These are phyloP conservation scores for Reutealis trisperma DNA, from an alignment of 345 rosid genomes.

Conservation along the genomic window DNA sequence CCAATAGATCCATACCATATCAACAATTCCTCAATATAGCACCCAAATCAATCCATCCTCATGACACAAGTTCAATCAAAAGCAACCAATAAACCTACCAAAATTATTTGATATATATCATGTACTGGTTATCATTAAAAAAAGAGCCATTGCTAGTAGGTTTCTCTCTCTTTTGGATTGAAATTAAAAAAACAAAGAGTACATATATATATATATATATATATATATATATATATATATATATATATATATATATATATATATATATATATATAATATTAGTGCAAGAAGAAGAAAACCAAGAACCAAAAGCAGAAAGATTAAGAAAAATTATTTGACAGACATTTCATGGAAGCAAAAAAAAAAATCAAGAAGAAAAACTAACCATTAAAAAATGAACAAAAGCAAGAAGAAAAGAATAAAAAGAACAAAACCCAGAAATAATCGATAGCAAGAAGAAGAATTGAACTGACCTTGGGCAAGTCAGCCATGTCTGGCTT, in stretches of 20 bases:
- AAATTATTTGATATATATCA: not conserved
- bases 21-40: not conserved
- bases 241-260: no score
- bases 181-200: no score
- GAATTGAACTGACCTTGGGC: not conserved
- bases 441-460: not conserved
- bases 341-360: not conserved
- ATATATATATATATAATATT: no score
- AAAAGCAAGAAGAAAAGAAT: not conserved
- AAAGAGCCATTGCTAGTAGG: no score
- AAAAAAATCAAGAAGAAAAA: not conserved
- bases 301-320: no score
- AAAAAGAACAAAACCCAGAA: not conserved
- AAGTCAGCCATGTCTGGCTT: constrained; percentile 8
- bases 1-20: not conserved
- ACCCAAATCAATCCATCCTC: not conserved
- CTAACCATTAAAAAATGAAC: not conserved
- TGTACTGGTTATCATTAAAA: no score
- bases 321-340: no score
- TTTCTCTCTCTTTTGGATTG: no score
- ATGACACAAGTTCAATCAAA: not conserved
- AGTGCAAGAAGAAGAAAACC: no score
- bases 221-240: no score
- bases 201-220: no score
- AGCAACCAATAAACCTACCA: not conserved